Base-by-base conservation (phyloP, 2,329 filamentous ascomycete genomes). In the Tolypocladium capitatum region DNA sequence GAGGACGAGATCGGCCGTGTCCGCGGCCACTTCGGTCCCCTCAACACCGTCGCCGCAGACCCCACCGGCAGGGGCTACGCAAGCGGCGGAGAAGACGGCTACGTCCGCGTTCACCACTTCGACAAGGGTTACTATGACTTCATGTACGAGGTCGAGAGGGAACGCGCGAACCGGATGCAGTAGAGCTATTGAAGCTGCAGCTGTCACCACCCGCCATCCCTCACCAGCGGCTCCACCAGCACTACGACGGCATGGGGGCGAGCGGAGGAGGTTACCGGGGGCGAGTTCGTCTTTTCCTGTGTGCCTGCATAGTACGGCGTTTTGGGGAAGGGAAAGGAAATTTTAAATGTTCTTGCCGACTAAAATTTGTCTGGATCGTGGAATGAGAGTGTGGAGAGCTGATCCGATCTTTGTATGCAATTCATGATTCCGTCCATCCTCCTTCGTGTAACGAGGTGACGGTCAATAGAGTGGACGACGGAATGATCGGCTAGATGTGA, bases 101-200 rank as follows among this genome's bases (percentile, higher is more conserved):
- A 98, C 72, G 91, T 98, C 55, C 86, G 92, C 63, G 84, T 97
- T 57, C 92, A 98, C 72, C 88, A 95, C 71, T 98, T 98, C 70
- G 92, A 98, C 73, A 94, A 94, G 77, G 80, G 84, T 53, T 98
- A 96, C 77, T 97, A 92, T 68, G 92, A 98, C 70, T 98, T 98
- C 73, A 80, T 86, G 75, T 98, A 95, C 69, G 92, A 98, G 76
- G 92, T 97, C 52, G 92, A 98, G 81, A 78, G 90, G 68, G 90
- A 96, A 74, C 70, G 73, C 54, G 63, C 68, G 60, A 76, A 76
- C 68, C 66, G 63, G 48, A 53, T 64, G 61, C 58, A 66, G 59
- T 65, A 62, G 51, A 58, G 9, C n/a, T 10, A 14, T 5, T 10
- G 21, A 42, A 18, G 9, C 38, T 42, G 38, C 38, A 28, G 9